Percentiles rank a stretch among this genome's conserved stretches.
phyloP scores from a whole-genome alignment of 257 asterid species.

The Eucommia ulmoides region DNA sequence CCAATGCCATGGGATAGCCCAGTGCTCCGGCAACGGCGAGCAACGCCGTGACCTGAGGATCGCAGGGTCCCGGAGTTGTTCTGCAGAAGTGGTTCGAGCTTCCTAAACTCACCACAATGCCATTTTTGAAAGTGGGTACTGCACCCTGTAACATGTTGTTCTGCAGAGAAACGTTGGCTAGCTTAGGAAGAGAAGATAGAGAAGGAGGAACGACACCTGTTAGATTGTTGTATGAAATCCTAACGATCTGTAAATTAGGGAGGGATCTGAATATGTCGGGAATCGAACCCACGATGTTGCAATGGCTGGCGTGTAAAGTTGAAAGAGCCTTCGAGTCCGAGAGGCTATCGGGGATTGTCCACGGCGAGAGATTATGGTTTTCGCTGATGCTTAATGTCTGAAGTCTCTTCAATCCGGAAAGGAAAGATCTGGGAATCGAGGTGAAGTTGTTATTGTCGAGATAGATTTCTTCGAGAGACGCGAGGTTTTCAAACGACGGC shows the following conservation, averaged over 20 bases:
- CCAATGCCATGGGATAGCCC: conserved; percentile 45
- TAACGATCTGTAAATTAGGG: conserved; percentile 40
- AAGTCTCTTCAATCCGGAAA: conserved; percentile 45
- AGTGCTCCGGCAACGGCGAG: conserved; percentile 38
- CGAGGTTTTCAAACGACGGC: conserved; percentile 39
- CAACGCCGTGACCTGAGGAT: conserved; percentile 50
- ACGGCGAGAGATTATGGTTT: conserved; percentile 38
- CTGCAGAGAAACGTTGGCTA: conserved; percentile 31
- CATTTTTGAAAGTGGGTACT: conserved; percentile 31
- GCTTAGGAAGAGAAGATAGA: conserved; percentile 36
- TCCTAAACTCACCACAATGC: conserved; percentile 31
- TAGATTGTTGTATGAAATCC: conserved; percentile 58
- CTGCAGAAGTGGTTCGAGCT: conserved; percentile 41
- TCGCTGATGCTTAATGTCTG: conserved; percentile 40
- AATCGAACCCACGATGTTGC: conserved; percentile 43
- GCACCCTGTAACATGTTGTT: conserved; percentile 72
- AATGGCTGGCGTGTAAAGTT: conserved; percentile 30
- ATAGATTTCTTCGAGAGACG: conserved; percentile 26
- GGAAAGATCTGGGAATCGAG: conserved; percentile 36
- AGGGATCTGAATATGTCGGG: conserved; percentile 57
- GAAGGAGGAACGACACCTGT: conserved; percentile 68
- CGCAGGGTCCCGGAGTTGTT: conserved; percentile 52
- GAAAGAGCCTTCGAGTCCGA: conserved; percentile 38
- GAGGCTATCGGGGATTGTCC: conserved; percentile 39
- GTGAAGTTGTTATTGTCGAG: conserved; percentile 52